phyloP scores from a whole-genome alignment of 345 rosid genomes.

The Psidium guajava region DNA sequence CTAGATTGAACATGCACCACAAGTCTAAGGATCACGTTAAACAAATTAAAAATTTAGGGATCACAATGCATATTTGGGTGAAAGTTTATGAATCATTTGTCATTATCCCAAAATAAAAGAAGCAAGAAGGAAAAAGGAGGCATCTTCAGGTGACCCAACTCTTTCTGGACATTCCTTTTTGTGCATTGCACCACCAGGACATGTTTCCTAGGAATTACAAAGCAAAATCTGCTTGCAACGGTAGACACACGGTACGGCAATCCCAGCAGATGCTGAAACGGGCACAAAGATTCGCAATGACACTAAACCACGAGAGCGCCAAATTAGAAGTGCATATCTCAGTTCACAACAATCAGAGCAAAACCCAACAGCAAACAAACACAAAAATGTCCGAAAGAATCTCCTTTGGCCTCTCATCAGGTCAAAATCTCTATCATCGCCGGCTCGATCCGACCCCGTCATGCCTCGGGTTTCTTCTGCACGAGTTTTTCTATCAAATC shows the following conservation, averaged over 20 bases:
- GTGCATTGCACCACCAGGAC: neutral
- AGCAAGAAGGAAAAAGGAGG: neutral
- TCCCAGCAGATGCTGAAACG: neutral
- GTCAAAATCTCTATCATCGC: neutral
- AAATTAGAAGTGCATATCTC: neutral
- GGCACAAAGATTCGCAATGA: neutral
- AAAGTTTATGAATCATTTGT: no score
- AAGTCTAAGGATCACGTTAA: no score
- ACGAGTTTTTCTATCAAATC: constrained; percentile 69
- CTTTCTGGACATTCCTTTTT: neutral
- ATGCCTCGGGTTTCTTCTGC: constrained; percentile 34
- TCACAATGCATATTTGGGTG: no score
- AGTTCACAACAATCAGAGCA: neutral
- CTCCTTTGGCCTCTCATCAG: neutral
- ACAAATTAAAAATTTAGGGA: no score
- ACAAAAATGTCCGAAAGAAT: neutral
- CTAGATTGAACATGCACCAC: no score
- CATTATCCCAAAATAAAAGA: neutral
- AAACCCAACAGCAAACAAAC: neutral
- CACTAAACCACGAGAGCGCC: neutral
- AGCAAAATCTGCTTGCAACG: neutral
- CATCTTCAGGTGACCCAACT: neutral
- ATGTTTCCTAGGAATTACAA: neutral
- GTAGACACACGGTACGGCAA: neutral
- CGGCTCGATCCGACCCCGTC: neutral